Base-by-base conservation (phyloP, 306 rosid genomes). In the Dryas octopetala region DNA sequence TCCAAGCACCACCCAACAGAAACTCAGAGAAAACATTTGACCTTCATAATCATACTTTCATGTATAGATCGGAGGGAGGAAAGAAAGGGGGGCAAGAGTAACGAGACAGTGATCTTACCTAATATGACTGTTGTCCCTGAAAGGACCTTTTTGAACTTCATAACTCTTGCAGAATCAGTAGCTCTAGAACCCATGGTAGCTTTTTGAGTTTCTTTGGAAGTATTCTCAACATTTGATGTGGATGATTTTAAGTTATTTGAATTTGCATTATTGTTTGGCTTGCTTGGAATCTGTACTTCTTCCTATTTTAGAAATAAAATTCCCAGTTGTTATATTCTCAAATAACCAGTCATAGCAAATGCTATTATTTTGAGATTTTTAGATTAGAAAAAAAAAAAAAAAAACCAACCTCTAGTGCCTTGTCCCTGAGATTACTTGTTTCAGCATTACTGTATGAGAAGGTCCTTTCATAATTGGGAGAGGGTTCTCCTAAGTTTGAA, bases 101-200 rank as follows among this genome's bases (percentile, higher is more conserved):
- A 73, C 75, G 41, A 67, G 26, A 66, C 75, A 73, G 14, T 49
- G 66, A 48, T 71, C 66, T 53, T 88, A 93, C 98, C 98, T 83
- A 89, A 73, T 76, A 87, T 79, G 72, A 88, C 84, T 59, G 90
- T 84, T 13, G 96, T 89, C 83, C 88, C 94, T 2, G 97, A 89
- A 75, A 93, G 96, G 73, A 79, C 88, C 87, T 86, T 93, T 19
- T 82, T 88, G 88, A 91, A 91, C 87, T 93, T 93, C 78, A 76
- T 57, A 57, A 93, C 85, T 78, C 98, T 87, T 40, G 98, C 94
- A 75, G 97, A 86, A 81, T 93, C 98, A 64, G 96, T 93, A 75
- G 97, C 90, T 83, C 98, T 88, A 43, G 91, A 88, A 62, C 98
- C 94, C 76, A 83, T 68, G 68, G 86, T 60, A 72, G 89, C 75